Percentiles rank a stretch among this genome's conserved stretches.
phyloP scores from a whole-genome alignment of 306 rosid genomes.

The Vigna mungo region DNA sequence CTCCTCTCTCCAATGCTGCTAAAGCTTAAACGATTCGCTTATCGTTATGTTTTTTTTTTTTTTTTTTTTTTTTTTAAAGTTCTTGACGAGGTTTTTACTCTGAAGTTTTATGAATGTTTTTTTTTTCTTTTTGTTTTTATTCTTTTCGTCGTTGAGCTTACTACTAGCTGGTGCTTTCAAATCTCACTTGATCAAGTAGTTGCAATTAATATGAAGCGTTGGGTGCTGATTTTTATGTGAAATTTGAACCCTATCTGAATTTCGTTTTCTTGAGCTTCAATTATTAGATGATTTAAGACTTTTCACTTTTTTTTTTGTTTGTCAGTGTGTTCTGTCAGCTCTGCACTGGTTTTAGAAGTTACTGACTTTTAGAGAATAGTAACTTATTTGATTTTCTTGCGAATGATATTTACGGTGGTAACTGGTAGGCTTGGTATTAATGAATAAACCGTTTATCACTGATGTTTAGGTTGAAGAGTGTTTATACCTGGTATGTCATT shows the following conservation, averaged over 20 bases:
- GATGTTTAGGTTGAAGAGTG: not conserved
- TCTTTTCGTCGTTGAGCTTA: not conserved
- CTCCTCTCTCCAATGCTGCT: not conserved
- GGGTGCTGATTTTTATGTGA: conserved; percentile 35
- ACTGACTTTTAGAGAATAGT: conserved; percentile 19
- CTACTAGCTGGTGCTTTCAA: not conserved
- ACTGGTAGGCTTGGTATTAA: conserved; percentile 31
- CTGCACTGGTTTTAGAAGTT: conserved; percentile 19
- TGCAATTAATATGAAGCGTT: not conserved
- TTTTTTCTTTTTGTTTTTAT: not conserved
- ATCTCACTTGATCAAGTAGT: conserved; percentile 7
- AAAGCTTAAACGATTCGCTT: not conserved
- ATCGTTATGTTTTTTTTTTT: not conserved
- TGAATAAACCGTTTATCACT: not conserved
- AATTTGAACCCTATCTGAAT: conserved; percentile 5
- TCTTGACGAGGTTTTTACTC: not conserved
- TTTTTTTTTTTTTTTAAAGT: not conserved
- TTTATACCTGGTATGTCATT: not conserved
- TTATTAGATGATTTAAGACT: not conserved
- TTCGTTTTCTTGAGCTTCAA: conserved; percentile 27
- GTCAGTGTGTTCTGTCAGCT: not conserved
- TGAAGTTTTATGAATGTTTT: not conserved
- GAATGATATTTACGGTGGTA: conserved; percentile 24
- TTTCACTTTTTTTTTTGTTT: not conserved
- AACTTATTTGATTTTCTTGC: conserved; percentile 10